phyloP scores from a whole-genome alignment of 257 asterid species.

The Echium plantagineum region DNA sequence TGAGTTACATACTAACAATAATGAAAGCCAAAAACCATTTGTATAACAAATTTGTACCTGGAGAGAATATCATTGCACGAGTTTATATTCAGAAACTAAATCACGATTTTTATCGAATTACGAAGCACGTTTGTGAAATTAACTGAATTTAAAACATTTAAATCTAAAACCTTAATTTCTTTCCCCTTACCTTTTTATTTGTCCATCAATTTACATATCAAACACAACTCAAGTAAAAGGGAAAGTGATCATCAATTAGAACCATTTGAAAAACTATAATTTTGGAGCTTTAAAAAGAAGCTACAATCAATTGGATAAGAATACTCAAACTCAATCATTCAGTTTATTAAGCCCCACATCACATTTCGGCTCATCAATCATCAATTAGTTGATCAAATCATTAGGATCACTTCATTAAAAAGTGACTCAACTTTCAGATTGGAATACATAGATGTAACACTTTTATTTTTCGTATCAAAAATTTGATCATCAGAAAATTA shows the following conservation, averaged over 20 bases:
- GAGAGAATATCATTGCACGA: no score
- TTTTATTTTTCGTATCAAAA: no score
- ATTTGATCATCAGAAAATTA: no score
- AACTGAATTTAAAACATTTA: background rate
- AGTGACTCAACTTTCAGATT: background rate
- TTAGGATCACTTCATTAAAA: background rate
- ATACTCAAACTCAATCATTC: conserved; percentile 3
- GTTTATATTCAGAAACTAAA: no score
- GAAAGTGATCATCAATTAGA: background rate
- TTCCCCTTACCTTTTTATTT: background rate
- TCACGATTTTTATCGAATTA: no score
- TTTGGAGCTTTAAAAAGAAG: background rate
- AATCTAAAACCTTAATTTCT: background rate
- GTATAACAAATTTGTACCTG: no score
- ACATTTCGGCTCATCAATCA: conserved; percentile 1
- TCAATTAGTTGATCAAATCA: background rate
- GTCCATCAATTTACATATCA: background rate
- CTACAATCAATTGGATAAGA: background rate
- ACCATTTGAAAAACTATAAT: background rate
- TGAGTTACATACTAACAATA: no score
- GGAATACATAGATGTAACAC: no score
- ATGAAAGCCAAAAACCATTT: background rate
- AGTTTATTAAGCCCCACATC: background rate
- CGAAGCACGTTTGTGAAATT: no score
- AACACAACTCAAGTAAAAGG: background rate